Evolutionary conservation across 371 early-diverging fungal genomes (phyloP).

Genomic region (Actinomortierella wolfii): DNA sequence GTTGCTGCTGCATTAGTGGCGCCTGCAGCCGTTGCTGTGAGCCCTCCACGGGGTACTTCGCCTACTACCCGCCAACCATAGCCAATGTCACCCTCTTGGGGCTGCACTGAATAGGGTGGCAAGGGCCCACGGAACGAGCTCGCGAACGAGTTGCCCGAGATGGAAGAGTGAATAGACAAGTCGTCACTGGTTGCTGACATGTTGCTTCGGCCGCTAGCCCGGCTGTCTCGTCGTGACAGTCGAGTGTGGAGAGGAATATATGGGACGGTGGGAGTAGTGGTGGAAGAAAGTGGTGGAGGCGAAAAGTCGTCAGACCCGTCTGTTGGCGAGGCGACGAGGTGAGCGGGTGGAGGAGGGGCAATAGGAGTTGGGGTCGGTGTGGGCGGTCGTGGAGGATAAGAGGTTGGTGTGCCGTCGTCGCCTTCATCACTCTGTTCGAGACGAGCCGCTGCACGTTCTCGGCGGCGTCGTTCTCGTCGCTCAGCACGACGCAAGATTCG

Average conservation of each 20-base stretch:
- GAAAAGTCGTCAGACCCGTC: no score
- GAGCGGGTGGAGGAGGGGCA: no score
- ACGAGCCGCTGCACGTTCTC: constrained; percentile 1
- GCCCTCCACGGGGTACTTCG: neutral
- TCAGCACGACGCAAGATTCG: constrained; percentile 7
- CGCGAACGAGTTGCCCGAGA: no score
- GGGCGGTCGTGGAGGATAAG: constrained; percentile 7
- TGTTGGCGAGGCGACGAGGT: no score
- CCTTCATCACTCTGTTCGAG: neutral
- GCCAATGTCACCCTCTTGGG: constrained; percentile 21
- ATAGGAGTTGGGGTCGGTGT: no score
- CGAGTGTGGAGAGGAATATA: no score
- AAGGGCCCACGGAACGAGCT: constrained; percentile 8
- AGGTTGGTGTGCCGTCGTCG: neutral
- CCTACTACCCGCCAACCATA: constrained; percentile 17
- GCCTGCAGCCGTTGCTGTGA: neutral
- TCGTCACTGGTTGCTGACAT: no score
- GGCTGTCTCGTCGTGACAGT: no score
- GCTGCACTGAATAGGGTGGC: constrained; percentile 15
- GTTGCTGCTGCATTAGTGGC: neutral
- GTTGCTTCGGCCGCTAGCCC: no score
- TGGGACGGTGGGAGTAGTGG: neutral
- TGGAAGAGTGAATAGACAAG: no score
- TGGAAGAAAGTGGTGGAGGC: no score
- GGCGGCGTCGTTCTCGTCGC: neutral